Conservation (phyloP, 768 basidiomycete species). For the Dictyophora rubrovolvata region DNA sequence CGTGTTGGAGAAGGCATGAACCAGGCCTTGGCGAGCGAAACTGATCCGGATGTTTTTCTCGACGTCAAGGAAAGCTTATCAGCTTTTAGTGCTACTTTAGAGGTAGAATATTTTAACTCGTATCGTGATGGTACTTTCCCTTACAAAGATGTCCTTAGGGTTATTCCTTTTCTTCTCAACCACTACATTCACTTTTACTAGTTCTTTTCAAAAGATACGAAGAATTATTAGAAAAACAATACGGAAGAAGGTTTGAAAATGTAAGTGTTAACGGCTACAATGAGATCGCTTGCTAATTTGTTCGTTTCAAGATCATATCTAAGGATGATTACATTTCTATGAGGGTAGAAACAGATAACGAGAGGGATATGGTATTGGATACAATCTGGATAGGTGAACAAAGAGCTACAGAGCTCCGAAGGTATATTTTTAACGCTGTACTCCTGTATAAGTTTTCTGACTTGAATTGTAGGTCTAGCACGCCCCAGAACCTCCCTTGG, state of each 20-base stretch:
- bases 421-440: conserved; percentile 28
- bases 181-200: conserved; percentile 76
- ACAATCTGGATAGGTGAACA: conserved; percentile 72
- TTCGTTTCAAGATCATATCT: conserved; percentile 51
- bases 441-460: neutral
- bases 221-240: conserved; percentile 69
- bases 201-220: conserved; percentile 87
- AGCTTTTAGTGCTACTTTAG: conserved; percentile 83
- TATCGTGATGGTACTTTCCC: neutral
- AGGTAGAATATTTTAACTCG: conserved; percentile 41
- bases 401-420: conserved; percentile 49
- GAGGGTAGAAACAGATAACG: conserved; percentile 48
- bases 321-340: conserved; percentile 88
- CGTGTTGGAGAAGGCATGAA: conserved; percentile 68
- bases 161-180: conserved; percentile 76
- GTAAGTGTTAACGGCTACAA: conserved; percentile 31
- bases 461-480: conserved; percentile 33
- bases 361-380: conserved; percentile 65
- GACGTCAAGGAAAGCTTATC: conserved; percentile 75
- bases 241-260: conserved; percentile 68
- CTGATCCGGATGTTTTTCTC: conserved; percentile 73
- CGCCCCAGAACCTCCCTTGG: conserved; percentile 80
- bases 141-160: conserved; percentile 37
- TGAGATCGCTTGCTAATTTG: neutral
- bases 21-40: conserved; percentile 58